Evolutionary conservation across 352 stramenopile genomes (phyloP).

Genomic region (Peronospora tabacina): DNA sequence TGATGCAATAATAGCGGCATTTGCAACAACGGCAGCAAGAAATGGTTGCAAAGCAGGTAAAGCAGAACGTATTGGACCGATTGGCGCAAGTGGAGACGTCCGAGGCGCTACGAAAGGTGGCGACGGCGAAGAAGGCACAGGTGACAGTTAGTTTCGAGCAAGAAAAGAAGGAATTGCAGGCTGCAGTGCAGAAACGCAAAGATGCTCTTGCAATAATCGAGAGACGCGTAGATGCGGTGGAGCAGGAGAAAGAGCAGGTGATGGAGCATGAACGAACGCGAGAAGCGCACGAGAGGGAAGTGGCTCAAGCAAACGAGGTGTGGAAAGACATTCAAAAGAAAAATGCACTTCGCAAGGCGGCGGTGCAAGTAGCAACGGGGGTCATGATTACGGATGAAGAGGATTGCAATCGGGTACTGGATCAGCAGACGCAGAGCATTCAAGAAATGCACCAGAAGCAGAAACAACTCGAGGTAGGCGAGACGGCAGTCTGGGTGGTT

Average conservation of each 20-base stretch:
- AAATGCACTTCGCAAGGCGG: constrained; percentile 63
- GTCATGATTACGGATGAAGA: constrained; percentile 76
- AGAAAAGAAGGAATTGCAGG: constrained; percentile 39
- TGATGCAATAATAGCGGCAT: constrained; percentile 24
- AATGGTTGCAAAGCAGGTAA: constrained; percentile 53
- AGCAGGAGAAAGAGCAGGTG: constrained; percentile 45
- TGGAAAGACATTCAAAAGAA: constrained; percentile 69
- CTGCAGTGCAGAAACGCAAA: constrained; percentile 35
- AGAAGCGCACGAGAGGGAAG: constrained; percentile 38
- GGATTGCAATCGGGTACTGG: constrained; percentile 64
- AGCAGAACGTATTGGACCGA: constrained; percentile 69
- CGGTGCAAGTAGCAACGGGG: constrained; percentile 58
- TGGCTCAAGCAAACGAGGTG: constrained; percentile 40
- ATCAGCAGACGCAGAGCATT: constrained; percentile 64
- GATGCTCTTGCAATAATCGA: constrained; percentile 35
- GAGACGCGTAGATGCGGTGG: constrained; percentile 34
- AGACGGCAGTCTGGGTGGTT: not conserved
- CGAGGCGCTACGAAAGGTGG: constrained; percentile 33
- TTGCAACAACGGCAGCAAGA: constrained; percentile 41
- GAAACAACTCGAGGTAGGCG: constrained; percentile 44
- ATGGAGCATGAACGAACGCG: constrained; percentile 33
- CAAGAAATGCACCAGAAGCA: constrained; percentile 64
- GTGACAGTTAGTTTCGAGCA: constrained; percentile 27
- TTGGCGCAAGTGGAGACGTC: constrained; percentile 50
- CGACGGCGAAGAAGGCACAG: constrained; percentile 21